These are phyloP conservation scores for Colletotrichum paranaense DNA, from an alignment of 2,329 filamentous ascomycete species.

Conservation along the genomic window DNA sequence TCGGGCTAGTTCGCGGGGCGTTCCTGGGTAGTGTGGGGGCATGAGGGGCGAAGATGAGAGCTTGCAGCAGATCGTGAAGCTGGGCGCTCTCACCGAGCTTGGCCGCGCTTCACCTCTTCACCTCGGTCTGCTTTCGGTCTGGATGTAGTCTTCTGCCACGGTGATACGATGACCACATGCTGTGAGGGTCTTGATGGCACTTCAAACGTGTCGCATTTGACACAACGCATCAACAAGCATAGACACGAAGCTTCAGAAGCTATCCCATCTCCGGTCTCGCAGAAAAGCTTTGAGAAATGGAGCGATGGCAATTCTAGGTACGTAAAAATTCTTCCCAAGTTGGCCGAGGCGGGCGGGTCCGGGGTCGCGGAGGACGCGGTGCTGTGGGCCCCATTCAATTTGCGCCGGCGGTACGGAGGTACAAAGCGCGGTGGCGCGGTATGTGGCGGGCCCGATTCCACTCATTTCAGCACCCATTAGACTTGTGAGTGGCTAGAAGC, in stretches of 20 bases:
- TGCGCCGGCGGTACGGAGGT: neutral
- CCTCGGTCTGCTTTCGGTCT: slow-evolving; percentile 10
- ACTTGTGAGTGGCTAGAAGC: neutral
- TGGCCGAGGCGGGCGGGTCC: slow-evolving; percentile 22
- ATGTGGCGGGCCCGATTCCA: neutral
- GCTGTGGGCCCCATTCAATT: neutral
- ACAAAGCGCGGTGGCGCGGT: neutral
- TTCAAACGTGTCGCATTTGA: too few species aligned
- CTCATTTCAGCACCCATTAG: neutral
- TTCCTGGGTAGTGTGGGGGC: slow-evolving; percentile 18
- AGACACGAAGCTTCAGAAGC: neutral
- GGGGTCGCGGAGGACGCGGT: slow-evolving; percentile 1
- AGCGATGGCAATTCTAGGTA: slow-evolving; percentile 16
- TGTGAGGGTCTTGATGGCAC: too few species aligned
- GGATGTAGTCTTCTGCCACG: neutral
- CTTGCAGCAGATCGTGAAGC: neutral
- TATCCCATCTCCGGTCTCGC: slow-evolving; percentile 22
- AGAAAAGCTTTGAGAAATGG: neutral
- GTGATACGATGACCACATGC: neutral
- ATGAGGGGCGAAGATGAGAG: neutral
- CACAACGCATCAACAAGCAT: neutral
- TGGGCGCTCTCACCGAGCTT: neutral
- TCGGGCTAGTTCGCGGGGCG: slow-evolving; percentile 21
- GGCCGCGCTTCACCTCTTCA: neutral
- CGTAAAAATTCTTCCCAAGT: slow-evolving; percentile 20